Evolutionary conservation across 2,329 filamentous ascomycete species (phyloP).

Genomic region (Nemania abortiva): DNA sequence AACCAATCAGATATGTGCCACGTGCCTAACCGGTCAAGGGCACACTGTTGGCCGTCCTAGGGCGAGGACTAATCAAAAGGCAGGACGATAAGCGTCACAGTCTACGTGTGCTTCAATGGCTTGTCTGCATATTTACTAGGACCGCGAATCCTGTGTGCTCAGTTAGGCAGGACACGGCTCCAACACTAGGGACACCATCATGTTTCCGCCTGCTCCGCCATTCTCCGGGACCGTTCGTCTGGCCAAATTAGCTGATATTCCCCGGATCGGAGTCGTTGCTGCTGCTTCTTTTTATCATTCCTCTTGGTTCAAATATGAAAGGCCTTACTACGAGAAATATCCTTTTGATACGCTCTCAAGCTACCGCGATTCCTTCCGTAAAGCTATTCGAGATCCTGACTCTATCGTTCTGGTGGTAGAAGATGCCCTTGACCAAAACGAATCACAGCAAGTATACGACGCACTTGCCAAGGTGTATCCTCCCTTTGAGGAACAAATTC

Average conservation of each 20-base stretch:
- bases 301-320: not conserved
- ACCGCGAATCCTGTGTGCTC: not conserved
- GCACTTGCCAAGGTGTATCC: not conserved
- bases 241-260: not conserved
- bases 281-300: constrained; percentile 1
- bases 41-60: not conserved
- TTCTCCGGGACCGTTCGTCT: not conserved
- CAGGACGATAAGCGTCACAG: not conserved
- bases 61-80: not conserved
- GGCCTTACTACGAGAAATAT: not conserved
- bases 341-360: not conserved
- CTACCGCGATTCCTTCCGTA: not conserved
- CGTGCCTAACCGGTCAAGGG: no score
- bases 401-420: not conserved
- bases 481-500: not conserved
- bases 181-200: not conserved
- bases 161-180: not conserved
- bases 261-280: not conserved
- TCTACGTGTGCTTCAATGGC: not conserved
- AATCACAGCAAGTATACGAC: not conserved
- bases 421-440: not conserved
- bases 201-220: not conserved
- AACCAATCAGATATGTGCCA: no score
- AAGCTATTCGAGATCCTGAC: not conserved
- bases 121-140: not conserved